Percentiles rank a stretch among this genome's conserved stretches.
Conservation (phyloP, 352 stramenopile genomes). For the Globisporangium emineosum region DNA sequence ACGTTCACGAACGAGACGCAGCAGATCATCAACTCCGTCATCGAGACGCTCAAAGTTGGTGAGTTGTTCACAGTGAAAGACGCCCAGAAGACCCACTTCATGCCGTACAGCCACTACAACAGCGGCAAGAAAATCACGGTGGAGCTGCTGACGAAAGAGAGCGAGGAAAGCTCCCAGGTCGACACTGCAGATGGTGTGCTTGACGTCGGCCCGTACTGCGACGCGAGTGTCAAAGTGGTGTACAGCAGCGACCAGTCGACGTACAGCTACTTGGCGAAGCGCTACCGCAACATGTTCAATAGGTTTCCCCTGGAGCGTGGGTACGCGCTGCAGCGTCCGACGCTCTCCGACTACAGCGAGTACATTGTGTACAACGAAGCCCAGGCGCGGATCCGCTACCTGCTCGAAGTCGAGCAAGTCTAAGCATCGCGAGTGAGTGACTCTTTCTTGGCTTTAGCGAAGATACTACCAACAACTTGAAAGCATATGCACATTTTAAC, state of each 20-base stretch:
- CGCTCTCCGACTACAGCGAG: conserved; percentile 19
- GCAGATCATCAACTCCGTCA: conserved; percentile 34
- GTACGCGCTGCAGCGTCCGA: conserved; percentile 20
- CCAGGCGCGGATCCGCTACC: conserved; percentile 21
- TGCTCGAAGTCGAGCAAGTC: conserved; percentile 19
- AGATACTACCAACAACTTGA: neutral
- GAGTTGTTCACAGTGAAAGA: conserved; percentile 35
- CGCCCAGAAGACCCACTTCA: conserved; percentile 33
- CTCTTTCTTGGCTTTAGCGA: too few species aligned
- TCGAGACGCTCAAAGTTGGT: conserved; percentile 43
- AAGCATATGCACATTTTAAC: neutral
- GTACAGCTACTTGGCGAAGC: conserved; percentile 45
- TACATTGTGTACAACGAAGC: conserved; percentile 27
- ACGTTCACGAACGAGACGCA: conserved; percentile 34
- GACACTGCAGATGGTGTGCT: neutral
- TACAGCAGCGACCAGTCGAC: conserved; percentile 16
- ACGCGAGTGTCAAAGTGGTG: conserved; percentile 18
- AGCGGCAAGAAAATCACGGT: conserved; percentile 32
- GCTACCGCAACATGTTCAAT: conserved; percentile 44
- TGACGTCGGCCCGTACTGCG: conserved; percentile 24
- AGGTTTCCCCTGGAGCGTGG: conserved; percentile 19
- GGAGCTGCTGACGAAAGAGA: conserved; percentile 41
- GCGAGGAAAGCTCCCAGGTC: conserved; percentile 1
- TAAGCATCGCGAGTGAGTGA: neutral
- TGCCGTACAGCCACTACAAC: conserved; percentile 22